Evolutionary conservation across 1,139 yeast genomes (phyloP).

Genomic region (Candida sojae): DNA sequence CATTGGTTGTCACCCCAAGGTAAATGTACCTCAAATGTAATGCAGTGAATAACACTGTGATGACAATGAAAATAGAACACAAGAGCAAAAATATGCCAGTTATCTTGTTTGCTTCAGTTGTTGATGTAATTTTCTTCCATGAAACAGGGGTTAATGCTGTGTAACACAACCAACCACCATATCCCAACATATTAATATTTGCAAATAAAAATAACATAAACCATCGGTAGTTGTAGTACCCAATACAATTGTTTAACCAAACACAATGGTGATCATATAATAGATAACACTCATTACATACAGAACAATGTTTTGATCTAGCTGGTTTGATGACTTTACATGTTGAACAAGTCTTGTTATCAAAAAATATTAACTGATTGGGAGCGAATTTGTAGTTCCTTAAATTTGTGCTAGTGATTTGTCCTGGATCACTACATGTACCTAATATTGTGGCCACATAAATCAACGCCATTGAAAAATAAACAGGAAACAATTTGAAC

Average conservation of each 20-base stretch:
- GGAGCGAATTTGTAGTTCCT: conserved; percentile 7
- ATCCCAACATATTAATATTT: conserved; percentile 56
- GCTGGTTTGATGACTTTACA: conserved; percentile 79
- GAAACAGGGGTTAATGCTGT: conserved; percentile 21
- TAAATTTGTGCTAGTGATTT: conserved; percentile 21
- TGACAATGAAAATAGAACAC: conserved; percentile 52
- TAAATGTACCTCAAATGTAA: conserved; percentile 66
- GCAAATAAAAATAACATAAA: conserved; percentile 63
- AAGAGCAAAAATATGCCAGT: conserved; percentile 56
- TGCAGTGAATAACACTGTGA: conserved; percentile 56
- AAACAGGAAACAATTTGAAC: conserved; percentile 20
- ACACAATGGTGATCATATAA: conserved; percentile 89
- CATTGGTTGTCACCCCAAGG: conserved; percentile 91
- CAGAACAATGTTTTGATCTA: conserved; percentile 84
- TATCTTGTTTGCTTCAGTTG: conserved; percentile 38
- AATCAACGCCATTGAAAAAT: conserved; percentile 35
- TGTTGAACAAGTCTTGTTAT: conserved; percentile 47
- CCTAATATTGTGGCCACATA: conserved; percentile 38
- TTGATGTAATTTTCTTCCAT: conserved; percentile 29
- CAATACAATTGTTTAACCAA: conserved; percentile 93
- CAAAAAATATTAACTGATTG: conserved; percentile 63
- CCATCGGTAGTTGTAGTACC: conserved; percentile 71
- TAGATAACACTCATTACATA: conserved; percentile 67
- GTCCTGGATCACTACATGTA: conserved; percentile 60
- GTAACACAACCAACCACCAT: conserved; percentile 57